Evolutionary conservation across 371 early-diverging fungal genomes (phyloP), one percentile per base, ranked within the genome.

Genomic region (Mucor circinelloides): DNA sequence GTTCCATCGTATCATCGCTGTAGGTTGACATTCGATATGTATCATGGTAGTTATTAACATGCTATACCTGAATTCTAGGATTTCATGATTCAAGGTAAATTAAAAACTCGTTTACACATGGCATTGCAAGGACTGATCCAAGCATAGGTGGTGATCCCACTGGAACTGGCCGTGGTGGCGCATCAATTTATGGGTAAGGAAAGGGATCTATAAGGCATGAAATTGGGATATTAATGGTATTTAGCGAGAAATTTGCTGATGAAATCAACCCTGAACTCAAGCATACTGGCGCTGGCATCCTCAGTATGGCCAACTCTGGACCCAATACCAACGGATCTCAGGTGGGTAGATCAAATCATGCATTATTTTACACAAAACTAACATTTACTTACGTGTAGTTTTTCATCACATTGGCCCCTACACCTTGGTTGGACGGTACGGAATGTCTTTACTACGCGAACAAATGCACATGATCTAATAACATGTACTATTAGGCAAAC

Each of bases 291-390:
- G 89, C 89, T 63, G 94, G 93, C 30, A 88, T 92, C 66, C 71
- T 90, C 13, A 88, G 88, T 70, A 95, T 95, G 96, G 96, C 96
- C 23, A 95, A 95, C 76, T 66, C 89, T 46, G 96, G 96, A 8
- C 88, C 88, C 52, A 88, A 94, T 68, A 92, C 94, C 6, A 95
- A 95, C 70, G 93, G 94, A 52, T 91, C 94, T 74, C 90, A 90
- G 73, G 89, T 85, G 79, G 38, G 30, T 15, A 9, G 58, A 36
- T 36, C 12, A 23, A 40, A n/a, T 32, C 36, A 58, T 31, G 34
- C 31, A 55, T 48, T 28, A 7, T 6, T 17, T 15, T 55, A 4
- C 17, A 17, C 6, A 0, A 31, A 30, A 31, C 25, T 25, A 23
- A 25, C 50, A 48, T 21, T 23, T 5, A 6, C 12, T 32, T 46